Percentiles rank a stretch among this genome's conserved stretches.
phyloP scores from a whole-genome alignment of 2,329 filamentous ascomycete genomes.

The Colletotrichum cuscutae region DNA sequence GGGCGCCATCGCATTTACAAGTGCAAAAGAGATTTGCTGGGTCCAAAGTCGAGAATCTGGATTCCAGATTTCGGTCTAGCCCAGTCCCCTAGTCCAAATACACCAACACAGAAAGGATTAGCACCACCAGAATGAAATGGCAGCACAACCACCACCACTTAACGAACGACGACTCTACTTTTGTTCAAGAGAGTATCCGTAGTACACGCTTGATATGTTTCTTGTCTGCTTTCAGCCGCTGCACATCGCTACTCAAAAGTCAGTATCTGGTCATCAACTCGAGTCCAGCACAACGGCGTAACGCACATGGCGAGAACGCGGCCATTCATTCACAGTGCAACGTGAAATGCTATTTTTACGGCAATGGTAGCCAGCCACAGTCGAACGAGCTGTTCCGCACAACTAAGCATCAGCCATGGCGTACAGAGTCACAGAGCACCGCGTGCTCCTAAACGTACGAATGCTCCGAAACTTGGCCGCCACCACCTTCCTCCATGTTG shows the following conservation, averaged over 20 bases:
- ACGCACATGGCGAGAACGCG: background rate
- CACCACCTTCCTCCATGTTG: background rate
- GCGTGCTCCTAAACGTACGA: background rate
- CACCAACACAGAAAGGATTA: background rate
- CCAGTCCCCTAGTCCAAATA: background rate
- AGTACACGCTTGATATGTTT: background rate
- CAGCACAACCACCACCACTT: background rate
- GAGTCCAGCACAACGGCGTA: background rate
- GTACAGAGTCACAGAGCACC: background rate
- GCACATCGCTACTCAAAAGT: background rate
- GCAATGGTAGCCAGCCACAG: background rate
- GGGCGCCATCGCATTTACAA: constrained; percentile 19
- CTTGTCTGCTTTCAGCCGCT: background rate
- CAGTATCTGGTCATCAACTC: no score
- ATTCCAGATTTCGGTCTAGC: background rate
- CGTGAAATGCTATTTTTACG: background rate
- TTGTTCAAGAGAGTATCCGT: background rate
- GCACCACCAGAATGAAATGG: background rate
- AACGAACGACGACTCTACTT: background rate
- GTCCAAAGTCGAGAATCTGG: background rate
- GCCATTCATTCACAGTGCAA: background rate
- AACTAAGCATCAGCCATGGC: background rate
- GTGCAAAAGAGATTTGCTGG: constrained; percentile 10
- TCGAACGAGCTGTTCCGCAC: background rate
- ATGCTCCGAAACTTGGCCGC: background rate